These are phyloP conservation scores for Fusarium pininemorale DNA, from an alignment of 2,329 filamentous ascomycete genomes.

Conservation along the genomic window DNA sequence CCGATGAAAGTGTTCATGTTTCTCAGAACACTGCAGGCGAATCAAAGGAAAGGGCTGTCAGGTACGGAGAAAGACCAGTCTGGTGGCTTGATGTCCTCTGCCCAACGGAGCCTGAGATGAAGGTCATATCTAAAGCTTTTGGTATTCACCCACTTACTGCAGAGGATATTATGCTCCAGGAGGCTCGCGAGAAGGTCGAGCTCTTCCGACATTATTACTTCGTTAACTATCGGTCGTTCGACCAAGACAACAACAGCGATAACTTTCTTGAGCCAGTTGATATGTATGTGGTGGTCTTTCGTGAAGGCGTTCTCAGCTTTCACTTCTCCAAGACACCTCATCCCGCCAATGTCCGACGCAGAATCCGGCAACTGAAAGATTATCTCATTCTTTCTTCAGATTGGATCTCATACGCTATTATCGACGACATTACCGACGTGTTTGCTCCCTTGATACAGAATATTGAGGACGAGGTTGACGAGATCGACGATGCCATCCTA, in stretches of 20 bases:
- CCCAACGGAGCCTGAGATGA: conserved; percentile 96
- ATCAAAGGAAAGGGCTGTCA: conserved; percentile 55
- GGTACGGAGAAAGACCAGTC: conserved; percentile 84
- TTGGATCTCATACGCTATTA: conserved; percentile 98
- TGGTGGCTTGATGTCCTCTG: conserved; percentile 96
- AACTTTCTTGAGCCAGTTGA: conserved; percentile 95
- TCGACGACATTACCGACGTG: conserved; percentile 97
- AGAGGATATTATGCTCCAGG: conserved; percentile 97
- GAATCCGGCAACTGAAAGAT: conserved; percentile 92
- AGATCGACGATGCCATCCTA: conserved; percentile 93
- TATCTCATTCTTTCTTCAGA: conserved; percentile 93
- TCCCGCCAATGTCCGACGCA: conserved; percentile 91
- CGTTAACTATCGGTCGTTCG: conserved; percentile 97
- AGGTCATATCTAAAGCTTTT: conserved; percentile 88
- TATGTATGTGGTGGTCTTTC: conserved; percentile 97
- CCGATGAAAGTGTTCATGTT: conserved; percentile 38
- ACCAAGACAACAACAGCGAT: conserved; percentile 89
- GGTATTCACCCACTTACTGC: conserved; percentile 95
- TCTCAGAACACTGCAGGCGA: conserved; percentile 31
- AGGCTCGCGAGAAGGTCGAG: conserved; percentile 97
- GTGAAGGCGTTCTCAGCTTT: conserved; percentile 94
- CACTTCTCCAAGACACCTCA: conserved; percentile 97
- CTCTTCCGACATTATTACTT: conserved; percentile 98
- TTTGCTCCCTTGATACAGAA: conserved; percentile 91
- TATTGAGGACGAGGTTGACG: conserved; percentile 96